phyloP scores from a whole-genome alignment of 306 rosid genomes.

The Oxytropis ochrocephala region DNA sequence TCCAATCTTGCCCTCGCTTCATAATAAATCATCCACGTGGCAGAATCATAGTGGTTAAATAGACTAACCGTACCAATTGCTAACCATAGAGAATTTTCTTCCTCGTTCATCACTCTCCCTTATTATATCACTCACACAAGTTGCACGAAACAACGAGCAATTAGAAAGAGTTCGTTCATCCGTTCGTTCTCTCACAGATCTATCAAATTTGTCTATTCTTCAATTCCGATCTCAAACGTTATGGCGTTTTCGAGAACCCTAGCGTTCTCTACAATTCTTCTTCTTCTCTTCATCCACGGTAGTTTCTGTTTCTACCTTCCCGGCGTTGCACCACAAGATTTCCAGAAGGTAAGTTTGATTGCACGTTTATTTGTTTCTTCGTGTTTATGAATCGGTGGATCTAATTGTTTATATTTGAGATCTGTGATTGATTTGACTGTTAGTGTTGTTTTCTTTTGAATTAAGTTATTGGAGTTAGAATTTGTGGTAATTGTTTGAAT shows the following conservation, averaged over 20 bases:
- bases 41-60: background rate
- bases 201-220: background rate
- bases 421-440: slow-evolving; percentile 20
- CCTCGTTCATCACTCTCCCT: background rate
- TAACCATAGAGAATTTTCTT: slow-evolving; percentile 9
- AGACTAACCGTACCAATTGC: background rate
- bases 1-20: slow-evolving; percentile 11
- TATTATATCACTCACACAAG: background rate
- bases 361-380: background rate
- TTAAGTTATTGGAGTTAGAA: background rate
- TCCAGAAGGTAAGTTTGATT: slow-evolving; percentile 50
- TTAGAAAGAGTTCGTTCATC: background rate
- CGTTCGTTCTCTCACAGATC: slow-evolving; percentile 18
- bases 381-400: slow-evolving; percentile 26
- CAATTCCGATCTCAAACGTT: slow-evolving; percentile 41
- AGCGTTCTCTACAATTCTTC: slow-evolving; percentile 32
- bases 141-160: background rate
- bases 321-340: slow-evolving; percentile 98
- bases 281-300: slow-evolving; percentile 52
- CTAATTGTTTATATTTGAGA: slow-evolving; percentile 32
- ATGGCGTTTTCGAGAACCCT: slow-evolving; percentile 76
- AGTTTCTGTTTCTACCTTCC: slow-evolving; percentile 81
- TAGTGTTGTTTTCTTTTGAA: background rate
- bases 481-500: background rate
- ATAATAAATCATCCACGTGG: slow-evolving; percentile 12